phyloP scores from a whole-genome alignment of 306 rosid genomes.

The Trichosanthes truncata region DNA sequence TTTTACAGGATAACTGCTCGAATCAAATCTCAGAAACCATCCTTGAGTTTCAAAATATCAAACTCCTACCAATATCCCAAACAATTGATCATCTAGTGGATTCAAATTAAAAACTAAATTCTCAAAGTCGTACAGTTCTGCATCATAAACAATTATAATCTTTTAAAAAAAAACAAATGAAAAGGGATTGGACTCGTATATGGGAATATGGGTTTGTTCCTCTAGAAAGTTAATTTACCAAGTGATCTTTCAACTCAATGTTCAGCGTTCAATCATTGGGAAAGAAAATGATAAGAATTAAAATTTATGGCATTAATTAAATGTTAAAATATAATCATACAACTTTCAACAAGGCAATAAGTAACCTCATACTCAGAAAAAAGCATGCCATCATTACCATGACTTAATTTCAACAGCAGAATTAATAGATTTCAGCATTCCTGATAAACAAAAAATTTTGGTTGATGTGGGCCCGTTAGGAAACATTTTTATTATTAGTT shows the following conservation, averaged over 20 bases:
- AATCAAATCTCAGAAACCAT: not conserved
- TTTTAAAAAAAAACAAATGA: not conserved
- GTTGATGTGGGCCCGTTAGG: not conserved
- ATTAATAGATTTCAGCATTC: not conserved
- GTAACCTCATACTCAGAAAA: not conserved
- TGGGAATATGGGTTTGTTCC: not conserved
- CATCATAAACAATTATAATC: not conserved
- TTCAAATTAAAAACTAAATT: not conserved
- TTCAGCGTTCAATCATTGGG: not conserved
- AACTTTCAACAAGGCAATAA: not conserved
- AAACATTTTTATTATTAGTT: not conserved
- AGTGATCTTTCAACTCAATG: not conserved
- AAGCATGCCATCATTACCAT: not conserved
- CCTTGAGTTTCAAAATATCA: not conserved
- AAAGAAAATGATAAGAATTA: not conserved
- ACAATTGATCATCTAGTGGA: not conserved
- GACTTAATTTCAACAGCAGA: not conserved
- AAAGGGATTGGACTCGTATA: not conserved
- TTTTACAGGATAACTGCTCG: not conserved
- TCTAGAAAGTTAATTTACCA: not conserved
- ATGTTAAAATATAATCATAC: not conserved
- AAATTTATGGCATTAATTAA: not conserved
- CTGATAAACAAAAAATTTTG: not conserved
- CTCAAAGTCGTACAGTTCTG: not conserved
- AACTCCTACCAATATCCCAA: not conserved